Conservation (phyloP, 441 rosid species). For the Jatropha podagrica region DNA sequence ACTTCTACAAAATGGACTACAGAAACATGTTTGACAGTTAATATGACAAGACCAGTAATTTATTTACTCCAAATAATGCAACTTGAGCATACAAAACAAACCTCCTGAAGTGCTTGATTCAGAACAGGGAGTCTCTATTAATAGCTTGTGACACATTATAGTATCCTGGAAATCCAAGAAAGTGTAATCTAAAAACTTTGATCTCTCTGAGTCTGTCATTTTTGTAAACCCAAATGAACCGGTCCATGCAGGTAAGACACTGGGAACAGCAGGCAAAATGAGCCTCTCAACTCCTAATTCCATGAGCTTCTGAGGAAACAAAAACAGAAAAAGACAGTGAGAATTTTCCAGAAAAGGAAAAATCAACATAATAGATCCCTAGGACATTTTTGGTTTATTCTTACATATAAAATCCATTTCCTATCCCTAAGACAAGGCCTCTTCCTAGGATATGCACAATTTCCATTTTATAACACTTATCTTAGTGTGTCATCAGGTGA, state of each 20-base stretch:
- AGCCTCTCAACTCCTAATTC: slow-evolving; percentile 73
- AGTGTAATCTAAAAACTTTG: slow-evolving; percentile 44
- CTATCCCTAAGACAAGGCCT: neutral
- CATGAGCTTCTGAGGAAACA: slow-evolving; percentile 53
- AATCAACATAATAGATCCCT: neutral
- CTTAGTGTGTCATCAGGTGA: neutral
- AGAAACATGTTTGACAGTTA: slow-evolving; percentile 8
- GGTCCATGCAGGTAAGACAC: slow-evolving; percentile 66
- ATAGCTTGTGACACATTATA: slow-evolving; percentile 61
- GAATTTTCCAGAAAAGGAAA: neutral
- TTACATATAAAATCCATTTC: neutral
- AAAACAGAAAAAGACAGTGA: slow-evolving; percentile 15
- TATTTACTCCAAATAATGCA: slow-evolving; percentile 11
- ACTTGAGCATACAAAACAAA: slow-evolving; percentile 12
- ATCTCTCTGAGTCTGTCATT: slow-evolving; percentile 51
- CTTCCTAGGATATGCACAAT: neutral
- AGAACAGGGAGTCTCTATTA: slow-evolving; percentile 30
- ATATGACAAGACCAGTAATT: slow-evolving; percentile 2
- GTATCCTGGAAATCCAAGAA: slow-evolving; percentile 78
- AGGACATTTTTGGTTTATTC: neutral
- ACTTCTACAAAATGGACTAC: slow-evolving; percentile 35
- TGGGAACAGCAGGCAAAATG: slow-evolving; percentile 77
- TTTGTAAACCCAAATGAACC: slow-evolving; percentile 72
- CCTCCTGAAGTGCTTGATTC: slow-evolving; percentile 38
- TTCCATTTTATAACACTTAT: neutral